These are phyloP conservation scores for Suillus americanus DNA, from an alignment of 768 basidiomycete species.

Conservation along the genomic window DNA sequence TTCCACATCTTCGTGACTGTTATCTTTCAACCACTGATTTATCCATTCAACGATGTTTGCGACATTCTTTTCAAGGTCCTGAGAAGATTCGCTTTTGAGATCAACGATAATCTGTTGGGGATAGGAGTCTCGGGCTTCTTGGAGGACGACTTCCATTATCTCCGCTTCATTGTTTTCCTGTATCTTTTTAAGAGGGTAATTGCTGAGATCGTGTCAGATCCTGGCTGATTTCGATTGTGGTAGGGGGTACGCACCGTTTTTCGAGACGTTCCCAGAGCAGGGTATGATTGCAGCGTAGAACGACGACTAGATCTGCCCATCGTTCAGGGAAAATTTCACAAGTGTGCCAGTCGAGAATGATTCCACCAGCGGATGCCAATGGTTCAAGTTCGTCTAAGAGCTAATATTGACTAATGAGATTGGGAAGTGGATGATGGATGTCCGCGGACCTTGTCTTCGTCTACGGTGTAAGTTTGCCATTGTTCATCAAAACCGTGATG, in stretches of 20 bases:
- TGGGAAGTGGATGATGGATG: neutral
- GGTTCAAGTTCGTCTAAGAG: conserved; percentile 87
- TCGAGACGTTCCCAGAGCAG: conserved; percentile 89
- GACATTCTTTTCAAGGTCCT: conserved; percentile 88
- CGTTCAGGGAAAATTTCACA: conserved; percentile 94
- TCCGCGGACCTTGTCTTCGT: conserved; percentile 86
- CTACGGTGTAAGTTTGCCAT: conserved; percentile 92
- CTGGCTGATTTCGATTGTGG: neutral
- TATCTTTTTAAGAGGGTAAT: conserved; percentile 89
- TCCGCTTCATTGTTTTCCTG: conserved; percentile 99
- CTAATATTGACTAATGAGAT: conserved; percentile 37
- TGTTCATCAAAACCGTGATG: conserved; percentile 89
- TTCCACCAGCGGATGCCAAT: conserved; percentile 62
- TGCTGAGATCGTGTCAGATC: conserved; percentile 41
- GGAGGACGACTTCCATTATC: conserved; percentile 91
- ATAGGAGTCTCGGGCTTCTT: conserved; percentile 88
- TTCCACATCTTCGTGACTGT: neutral
- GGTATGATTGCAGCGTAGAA: conserved; percentile 86
- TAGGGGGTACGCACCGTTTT: conserved; percentile 58
- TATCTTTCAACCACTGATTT: conserved; percentile 56
- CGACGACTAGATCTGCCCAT: conserved; percentile 95
- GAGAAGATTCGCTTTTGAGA: conserved; percentile 70
- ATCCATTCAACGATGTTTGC: conserved; percentile 88
- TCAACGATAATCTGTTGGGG: conserved; percentile 84
- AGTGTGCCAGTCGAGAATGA: conserved; percentile 94